These are phyloP conservation scores for Asparagopsis taxiformis DNA, from an alignment of 31 red algal genomes.

Conservation along the genomic window DNA sequence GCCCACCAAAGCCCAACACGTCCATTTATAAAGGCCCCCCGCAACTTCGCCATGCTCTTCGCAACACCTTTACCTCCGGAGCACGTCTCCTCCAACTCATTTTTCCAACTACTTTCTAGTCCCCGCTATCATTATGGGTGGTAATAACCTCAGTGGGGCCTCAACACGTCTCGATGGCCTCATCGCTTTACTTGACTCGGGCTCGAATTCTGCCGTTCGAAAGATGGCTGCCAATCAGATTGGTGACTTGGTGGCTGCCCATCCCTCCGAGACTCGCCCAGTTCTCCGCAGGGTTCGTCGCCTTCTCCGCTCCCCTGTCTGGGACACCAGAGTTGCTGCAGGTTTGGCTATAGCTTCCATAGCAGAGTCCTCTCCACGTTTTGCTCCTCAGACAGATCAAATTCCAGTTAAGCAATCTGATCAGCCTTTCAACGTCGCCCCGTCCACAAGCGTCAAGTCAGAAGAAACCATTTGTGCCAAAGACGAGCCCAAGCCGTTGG, in stretches of 20 bases:
- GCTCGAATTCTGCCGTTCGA: slow-evolving; percentile 52
- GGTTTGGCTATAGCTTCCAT: slow-evolving; percentile 64
- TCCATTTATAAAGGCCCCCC: slow-evolving; percentile 21
- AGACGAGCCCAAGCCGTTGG: neutral
- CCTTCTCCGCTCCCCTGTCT: slow-evolving; percentile 61
- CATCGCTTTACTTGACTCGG: slow-evolving; percentile 72
- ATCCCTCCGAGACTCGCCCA: slow-evolving; percentile 64
- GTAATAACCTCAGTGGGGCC: slow-evolving; percentile 46
- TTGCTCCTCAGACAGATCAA: slow-evolving; percentile 8
- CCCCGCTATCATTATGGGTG: slow-evolving; percentile 19
- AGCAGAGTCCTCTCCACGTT: slow-evolving; percentile 59
- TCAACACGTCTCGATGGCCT: slow-evolving; percentile 83
- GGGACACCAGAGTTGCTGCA: slow-evolving; percentile 87
- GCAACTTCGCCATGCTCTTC: neutral
- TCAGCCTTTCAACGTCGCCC: neutral
- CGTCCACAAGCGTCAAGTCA: neutral
- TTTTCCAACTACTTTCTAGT: neutral
- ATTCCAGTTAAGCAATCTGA: too few species aligned
- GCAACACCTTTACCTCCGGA: neutral
- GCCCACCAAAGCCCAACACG: neutral
- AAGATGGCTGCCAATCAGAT: slow-evolving; percentile 90
- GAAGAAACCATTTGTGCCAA: neutral
- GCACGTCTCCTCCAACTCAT: slow-evolving; percentile 5
- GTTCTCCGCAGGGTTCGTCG: slow-evolving; percentile 58
- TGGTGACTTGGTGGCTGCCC: slow-evolving; percentile 76